These are phyloP conservation scores for Scheffersomyces illinoinensis DNA, from an alignment of 1,139 yeast species.

Conservation along the genomic window DNA sequence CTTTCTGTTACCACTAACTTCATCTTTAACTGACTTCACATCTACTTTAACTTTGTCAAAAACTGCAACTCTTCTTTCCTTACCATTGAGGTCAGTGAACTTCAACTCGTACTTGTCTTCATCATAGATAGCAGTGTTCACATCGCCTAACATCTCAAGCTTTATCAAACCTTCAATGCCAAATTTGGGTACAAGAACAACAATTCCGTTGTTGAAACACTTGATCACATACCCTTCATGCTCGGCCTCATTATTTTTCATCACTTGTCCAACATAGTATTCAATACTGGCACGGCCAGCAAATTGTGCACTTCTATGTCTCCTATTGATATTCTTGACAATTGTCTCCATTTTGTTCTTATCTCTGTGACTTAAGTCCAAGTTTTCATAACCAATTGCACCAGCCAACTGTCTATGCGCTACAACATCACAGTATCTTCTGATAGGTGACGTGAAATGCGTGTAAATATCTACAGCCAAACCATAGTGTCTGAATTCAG, in stretches of 20 bases:
- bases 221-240: conserved; percentile 93
- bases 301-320: conserved; percentile 97
- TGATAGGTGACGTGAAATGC: conserved; percentile 97
- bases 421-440: conserved; percentile 96
- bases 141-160: conserved; percentile 72
- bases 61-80: conserved; percentile 57
- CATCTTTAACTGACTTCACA: conserved; percentile 81
- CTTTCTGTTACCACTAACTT: conserved; percentile 87
- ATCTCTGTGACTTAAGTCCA: conserved; percentile 83
- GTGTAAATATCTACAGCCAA: conserved; percentile 96
- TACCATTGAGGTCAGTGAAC: conserved; percentile 49
- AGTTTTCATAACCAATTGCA: conserved; percentile 88
- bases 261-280: conserved; percentile 96
- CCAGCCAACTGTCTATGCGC: conserved; percentile 98
- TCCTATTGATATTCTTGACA: conserved; percentile 84
- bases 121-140: conserved; percentile 62
- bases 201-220: conserved; percentile 93
- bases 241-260: conserved; percentile 70
- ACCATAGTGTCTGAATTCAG: conserved; percentile 97
- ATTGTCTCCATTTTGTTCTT: conserved; percentile 87
- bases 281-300: conserved; percentile 98
- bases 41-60: conserved; percentile 86
- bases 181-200: conserved; percentile 92
- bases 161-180: conserved; percentile 95
- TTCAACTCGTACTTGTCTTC: conserved; percentile 76